Evolutionary conservation across 176 grass and related monocot genomes (phyloP).

Genomic region (Saccharum spontaneum): DNA sequence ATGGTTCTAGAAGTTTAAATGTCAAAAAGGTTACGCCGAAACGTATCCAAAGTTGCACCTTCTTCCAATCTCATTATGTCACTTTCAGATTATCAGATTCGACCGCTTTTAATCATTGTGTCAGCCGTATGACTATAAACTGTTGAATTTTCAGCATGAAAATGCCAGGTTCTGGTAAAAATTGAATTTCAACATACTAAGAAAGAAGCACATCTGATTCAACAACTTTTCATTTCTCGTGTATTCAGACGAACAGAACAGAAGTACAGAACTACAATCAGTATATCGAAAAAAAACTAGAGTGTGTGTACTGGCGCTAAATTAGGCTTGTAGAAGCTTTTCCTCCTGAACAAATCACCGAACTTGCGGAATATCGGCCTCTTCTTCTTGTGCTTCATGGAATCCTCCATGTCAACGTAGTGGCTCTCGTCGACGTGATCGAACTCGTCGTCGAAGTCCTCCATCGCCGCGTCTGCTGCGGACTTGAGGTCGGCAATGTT

Average conservation of each 20-base stretch:
- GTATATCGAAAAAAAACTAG: not conserved
- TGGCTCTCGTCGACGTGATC: slow-evolving; percentile 54
- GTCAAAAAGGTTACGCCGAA: not conserved
- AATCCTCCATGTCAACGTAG: slow-evolving; percentile 34
- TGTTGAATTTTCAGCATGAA: not conserved
- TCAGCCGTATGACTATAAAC: not conserved
- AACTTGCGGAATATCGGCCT: slow-evolving; percentile 65
- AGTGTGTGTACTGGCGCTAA: slow-evolving; percentile 35
- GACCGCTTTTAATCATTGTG: not conserved
- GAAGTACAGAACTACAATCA: slow-evolving; percentile 5
- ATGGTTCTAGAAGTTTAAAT: slow-evolving; percentile 16
- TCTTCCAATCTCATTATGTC: not conserved
- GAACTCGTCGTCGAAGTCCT: slow-evolving; percentile 68
- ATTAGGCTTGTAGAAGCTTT: slow-evolving; percentile 55
- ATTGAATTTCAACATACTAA: not conserved
- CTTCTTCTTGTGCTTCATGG: slow-evolving; percentile 60
- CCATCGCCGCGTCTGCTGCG: slow-evolving; percentile 35
- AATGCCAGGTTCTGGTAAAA: not conserved
- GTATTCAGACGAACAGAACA: slow-evolving; percentile 39
- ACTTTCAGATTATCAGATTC: not conserved
- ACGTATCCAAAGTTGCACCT: not conserved
- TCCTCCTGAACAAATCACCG: slow-evolving; percentile 69
- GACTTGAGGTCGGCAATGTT: slow-evolving; percentile 70
- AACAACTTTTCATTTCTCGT: slow-evolving; percentile 24
- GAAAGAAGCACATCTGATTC: not conserved